A percentile compares a stretch with the other conserved stretches of the same genome.
These are phyloP conservation scores for Hippophae rhamnoides DNA, from an alignment of 306 rosid genomes.

Conservation along the genomic window DNA sequence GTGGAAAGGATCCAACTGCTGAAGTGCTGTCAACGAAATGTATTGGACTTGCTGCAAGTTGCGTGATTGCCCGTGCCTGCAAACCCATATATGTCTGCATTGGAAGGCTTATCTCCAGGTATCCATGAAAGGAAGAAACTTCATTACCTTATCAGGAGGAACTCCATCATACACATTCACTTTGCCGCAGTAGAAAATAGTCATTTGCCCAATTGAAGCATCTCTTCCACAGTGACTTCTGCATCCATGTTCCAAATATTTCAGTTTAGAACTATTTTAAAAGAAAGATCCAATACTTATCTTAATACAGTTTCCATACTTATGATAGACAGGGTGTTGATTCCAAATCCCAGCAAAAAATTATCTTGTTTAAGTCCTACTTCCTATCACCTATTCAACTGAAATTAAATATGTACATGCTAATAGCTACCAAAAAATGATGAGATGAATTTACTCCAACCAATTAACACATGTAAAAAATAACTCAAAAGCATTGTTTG, in stretches of 20 bases:
- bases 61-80: slow-evolving; percentile 91
- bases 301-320: too few relatives aligned
- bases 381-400: too few relatives aligned
- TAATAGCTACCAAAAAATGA: too few relatives aligned
- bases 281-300: not conserved
- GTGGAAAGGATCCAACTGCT: slow-evolving; percentile 42
- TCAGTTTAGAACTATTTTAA: not conserved
- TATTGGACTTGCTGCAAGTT: slow-evolving; percentile 70
- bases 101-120: slow-evolving; percentile 33
- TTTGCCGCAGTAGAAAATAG: slow-evolving; percentile 93
- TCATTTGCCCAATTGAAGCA: slow-evolving; percentile 63
- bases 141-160: slow-evolving; percentile 71
- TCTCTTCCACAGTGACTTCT: slow-evolving; percentile 50
- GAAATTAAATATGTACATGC: too few relatives aligned
- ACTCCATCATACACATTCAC: slow-evolving; percentile 94
- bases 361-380: too few relatives aligned
- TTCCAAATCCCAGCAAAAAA: too few relatives aligned
- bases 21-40: slow-evolving; percentile 36
- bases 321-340: too few relatives aligned
- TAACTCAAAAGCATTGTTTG: too few relatives aligned
- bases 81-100: slow-evolving; percentile 40
- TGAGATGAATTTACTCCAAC: too few relatives aligned
- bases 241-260: slow-evolving; percentile 31
- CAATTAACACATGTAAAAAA: too few relatives aligned
- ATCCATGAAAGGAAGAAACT: slow-evolving; percentile 27